Conservation (phyloP, 2,329 filamentous ascomycete genomes). For the Geosmithia putterillii region DNA sequence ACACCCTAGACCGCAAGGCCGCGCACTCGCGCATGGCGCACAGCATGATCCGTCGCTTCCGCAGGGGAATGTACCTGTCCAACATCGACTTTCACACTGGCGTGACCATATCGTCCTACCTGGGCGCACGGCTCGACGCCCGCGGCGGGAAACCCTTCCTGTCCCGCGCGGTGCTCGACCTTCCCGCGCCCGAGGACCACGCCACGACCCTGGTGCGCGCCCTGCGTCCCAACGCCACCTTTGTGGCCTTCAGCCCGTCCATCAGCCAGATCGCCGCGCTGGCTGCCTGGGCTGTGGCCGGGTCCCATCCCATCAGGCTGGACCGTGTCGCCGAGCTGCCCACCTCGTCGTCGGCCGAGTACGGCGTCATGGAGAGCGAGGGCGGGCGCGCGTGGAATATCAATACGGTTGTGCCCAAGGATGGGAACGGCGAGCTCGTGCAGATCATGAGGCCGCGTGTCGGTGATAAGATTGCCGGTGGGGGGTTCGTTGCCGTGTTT, state of each 20-base stretch:
- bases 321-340: slow-evolving; percentile 50
- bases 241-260: slow-evolving; percentile 64
- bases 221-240: slow-evolving; percentile 48
- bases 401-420: slow-evolving; percentile 27
- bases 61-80: slow-evolving; percentile 54
- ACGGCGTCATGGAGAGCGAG: slow-evolving; percentile 21
- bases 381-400: slow-evolving; percentile 54
- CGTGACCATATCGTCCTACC: slow-evolving; percentile 46
- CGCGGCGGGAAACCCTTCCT: slow-evolving; percentile 46
- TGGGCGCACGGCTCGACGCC: slow-evolving; percentile 34
- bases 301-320: slow-evolving; percentile 38
- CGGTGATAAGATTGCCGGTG: slow-evolving; percentile 23
- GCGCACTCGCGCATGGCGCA: slow-evolving; percentile 53
- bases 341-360: slow-evolving; percentile 2
- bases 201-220: slow-evolving; percentile 36
- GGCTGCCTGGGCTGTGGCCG: slow-evolving; percentile 29
- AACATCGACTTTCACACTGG: slow-evolving; percentile 66
- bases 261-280: slow-evolving; percentile 67
- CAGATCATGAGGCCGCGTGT: slow-evolving; percentile 29
- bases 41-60: slow-evolving; percentile 53
- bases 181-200: slow-evolving; percentile 48
- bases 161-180: slow-evolving; percentile 59
- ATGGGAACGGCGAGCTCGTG: slow-evolving; percentile 11
- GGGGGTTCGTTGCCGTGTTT: slow-evolving; percentile 26
- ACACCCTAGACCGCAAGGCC: slow-evolving; percentile 56